Base-by-base conservation (phyloP, 1,139 yeast genomes). In the Debaryomyces nepalensis region DNA sequence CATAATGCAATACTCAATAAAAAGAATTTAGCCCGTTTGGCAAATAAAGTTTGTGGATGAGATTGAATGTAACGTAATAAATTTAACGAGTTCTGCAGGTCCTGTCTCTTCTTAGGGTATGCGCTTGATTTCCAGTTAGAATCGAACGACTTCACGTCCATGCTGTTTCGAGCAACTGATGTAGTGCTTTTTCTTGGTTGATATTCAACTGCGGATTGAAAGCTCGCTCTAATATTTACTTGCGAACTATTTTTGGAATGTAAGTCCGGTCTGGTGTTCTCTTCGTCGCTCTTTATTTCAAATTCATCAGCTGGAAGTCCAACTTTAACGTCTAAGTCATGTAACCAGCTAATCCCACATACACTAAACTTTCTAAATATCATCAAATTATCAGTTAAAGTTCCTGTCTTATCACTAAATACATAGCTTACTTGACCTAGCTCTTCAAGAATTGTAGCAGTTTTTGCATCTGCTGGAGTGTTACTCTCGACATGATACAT, bases 351-450 rank as follows among this genome's bases (percentile, higher is more conserved):
- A 4, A 85, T 77, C 1, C 99, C 99, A 46, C 87, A 86, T 4
- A 90, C 83, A 16, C 93, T 81, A 50, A 90, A 78, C 55, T 88
- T 89, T 39, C 96, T 73, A 59, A 90, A 90, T 20, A 89, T 68
- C 97, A 90, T 90, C 53, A 81, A 67, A 58, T 90, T 90, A 56
- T 90, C 97, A 0, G 99, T 95, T 47, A 95, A 74, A 0, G 99
- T 95, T 9, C 99, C 99, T 0, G 99, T 95, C 63, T 95, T 95
- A 63, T 95, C 99, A 50, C 96, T 87, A 61, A 95, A 95, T 4
- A 95, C 78, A 57, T 91, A 91, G 41, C 96, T 84, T 0, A 95
- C 98, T 61, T 95, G 99, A 3, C 99, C 99, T 53, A 95, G 71
- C 63, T 95, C 99, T 60, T 95, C 99, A 51, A 93, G 77, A 52